Evolutionary conservation across 176 grass and related monocot species (phyloP), one percentile per base, ranked within the genome.

Genomic region (Puccinellia tenuiflora): DNA sequence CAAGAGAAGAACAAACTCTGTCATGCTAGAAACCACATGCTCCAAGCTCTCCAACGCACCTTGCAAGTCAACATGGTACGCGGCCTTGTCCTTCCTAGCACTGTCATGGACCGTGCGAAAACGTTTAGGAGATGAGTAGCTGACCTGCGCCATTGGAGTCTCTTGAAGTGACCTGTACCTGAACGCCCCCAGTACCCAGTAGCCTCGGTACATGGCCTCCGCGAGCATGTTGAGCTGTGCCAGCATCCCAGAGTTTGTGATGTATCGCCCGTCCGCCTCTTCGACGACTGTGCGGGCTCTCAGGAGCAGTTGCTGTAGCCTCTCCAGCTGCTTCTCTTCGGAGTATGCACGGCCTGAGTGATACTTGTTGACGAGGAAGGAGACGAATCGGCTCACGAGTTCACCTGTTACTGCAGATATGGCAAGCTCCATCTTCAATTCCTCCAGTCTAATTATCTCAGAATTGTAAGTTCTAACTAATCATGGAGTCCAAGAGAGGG

Each of bases 131-230:
- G 59, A 62, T 30, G 31, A 24, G 11, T 39, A 16, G 12, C 51
- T 24, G 15, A 76, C 33, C 31, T 5, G 22, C 22, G 24, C n/a
- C n/a, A 30, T 18, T 9, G 43, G 1, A 48, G 69, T 22, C 65
- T 20, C 43, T 48, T 6, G 24, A 11, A 51, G 26, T 21, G 70
- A 51, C 26, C 26, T 51, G 26, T 74, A 74, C 8, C 26, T 1
- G 43, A 31, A 21, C 1, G 45, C 70, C 26, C 70, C 43, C 31
- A 51, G 16, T 31, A 45, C 26, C 24, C 35, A 53, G 20, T 78
- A 78, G 13, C 79, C 64, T 24, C 2, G 33, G 65, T 71, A 82
- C 79, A 82, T 82, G n/a, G 50, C 79, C 2, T 43, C 50, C 10
- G 24, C 4, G 8, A 82, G 65, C 33, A 82, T 31, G 9, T 11